A percentile compares a stretch with the other conserved stretches of the same genome.
phyloP scores from a whole-genome alignment of 768 basidiomycete genomes.

The Mycena kentingensis region DNA sequence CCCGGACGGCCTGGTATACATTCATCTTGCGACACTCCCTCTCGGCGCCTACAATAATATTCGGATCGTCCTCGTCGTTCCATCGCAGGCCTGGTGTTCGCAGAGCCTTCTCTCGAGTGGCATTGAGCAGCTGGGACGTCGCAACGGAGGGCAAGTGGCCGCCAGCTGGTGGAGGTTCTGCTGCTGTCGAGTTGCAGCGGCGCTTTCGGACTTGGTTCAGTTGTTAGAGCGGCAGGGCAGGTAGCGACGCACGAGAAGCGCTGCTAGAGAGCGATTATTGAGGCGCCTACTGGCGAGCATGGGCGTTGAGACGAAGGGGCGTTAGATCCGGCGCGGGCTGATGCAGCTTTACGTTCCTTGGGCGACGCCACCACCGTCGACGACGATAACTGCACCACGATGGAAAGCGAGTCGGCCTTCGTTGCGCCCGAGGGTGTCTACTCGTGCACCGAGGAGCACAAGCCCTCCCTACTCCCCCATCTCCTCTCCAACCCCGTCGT shows the following conservation, averaged over 20 bases:
- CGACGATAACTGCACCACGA: constrained; percentile 40
- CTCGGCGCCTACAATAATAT: constrained; percentile 57
- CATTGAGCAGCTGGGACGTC: constrained; percentile 63
- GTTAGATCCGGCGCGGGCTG: constrained; percentile 48
- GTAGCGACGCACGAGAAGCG: constrained; percentile 22
- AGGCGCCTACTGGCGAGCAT: constrained; percentile 38
- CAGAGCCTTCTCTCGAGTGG: constrained; percentile 68
- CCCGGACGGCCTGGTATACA: constrained; percentile 87
- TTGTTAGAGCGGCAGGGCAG: neutral
- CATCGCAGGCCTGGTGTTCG: constrained; percentile 75
- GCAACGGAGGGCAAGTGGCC: constrained; percentile 77
- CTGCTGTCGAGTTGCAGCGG: constrained; percentile 54
- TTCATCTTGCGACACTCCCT: constrained; percentile 96
- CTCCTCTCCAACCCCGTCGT: constrained; percentile 38
- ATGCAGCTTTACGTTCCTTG: constrained; percentile 1
- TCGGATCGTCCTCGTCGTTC: constrained; percentile 58
- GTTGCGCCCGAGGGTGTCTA: constrained; percentile 91
- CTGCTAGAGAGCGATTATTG: constrained; percentile 13
- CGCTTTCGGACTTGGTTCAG: constrained; percentile 18
- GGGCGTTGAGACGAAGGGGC: constrained; percentile 25
- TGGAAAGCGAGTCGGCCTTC: constrained; percentile 85
- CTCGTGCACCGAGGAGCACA: constrained; percentile 85
- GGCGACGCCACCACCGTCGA: constrained; percentile 21
- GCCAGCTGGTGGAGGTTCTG: constrained; percentile 73
- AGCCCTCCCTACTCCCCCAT: constrained; percentile 52